Base-by-base conservation (phyloP, 1,139 yeast genomes). In the Diutina ranongensis region DNA sequence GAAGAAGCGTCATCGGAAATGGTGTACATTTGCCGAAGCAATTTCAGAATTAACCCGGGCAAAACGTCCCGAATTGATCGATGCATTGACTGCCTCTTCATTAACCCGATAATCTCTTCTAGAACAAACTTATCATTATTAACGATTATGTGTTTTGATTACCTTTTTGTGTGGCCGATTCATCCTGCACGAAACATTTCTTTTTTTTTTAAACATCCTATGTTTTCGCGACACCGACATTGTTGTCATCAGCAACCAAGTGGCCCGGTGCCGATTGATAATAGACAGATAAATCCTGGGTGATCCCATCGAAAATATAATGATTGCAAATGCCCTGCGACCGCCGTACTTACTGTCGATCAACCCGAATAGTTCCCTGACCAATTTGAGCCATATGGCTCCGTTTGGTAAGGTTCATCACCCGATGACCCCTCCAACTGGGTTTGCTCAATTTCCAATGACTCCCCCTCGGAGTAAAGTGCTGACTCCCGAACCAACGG, bases 11-110 rank as follows among this genome's bases (percentile, higher is more conserved):
- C 65, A 70, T 35, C 66, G 97, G 46, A 65, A 76, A 49, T 87
- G 97, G 95, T 82, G 85, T 56, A 67, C 75, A 1, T 87, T 76
- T 55, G 64, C 73, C 1, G 89, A 85, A 51, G 96, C 96, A 1
- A 72, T 71, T 49, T 76, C 69, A 47, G 86, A 83, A 52, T 63
- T 89, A 47, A 50, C 63, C 5, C 68, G 67, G 48, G 74, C 83
- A 18, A 74, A 80, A 44, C 64, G 96, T 48, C 80, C 81, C 0
- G 95, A 87, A 58, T 65, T 86, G 50, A 67, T 80, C 1, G 73
- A 70, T 50, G 94, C 88, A 1, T 65, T 86, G 12, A 38, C 19
- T 3, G 20, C 20, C 4, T 34, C 36, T 3, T 34, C 36, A 15
- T 31, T 31, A 31, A 31, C 5, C 9, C 28, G 10, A 25, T 25